phyloP scores from a whole-genome alignment of 345 rosid genomes.

The Gynandropsis gynandra region DNA sequence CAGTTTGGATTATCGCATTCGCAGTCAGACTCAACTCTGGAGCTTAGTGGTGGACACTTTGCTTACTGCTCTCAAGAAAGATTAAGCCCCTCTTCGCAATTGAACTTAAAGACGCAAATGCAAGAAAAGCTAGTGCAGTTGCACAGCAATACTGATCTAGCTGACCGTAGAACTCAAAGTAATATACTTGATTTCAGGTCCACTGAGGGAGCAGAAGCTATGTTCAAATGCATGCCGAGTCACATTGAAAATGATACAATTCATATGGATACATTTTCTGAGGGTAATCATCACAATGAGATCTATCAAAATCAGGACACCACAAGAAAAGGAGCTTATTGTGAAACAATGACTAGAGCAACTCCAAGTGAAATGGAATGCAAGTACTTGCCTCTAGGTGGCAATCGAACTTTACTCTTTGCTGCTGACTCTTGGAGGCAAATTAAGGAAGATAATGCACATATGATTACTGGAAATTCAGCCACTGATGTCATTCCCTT shows the following conservation, averaged over 20 bases:
- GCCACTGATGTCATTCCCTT: constrained; percentile 21
- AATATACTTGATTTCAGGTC: constrained; percentile 30
- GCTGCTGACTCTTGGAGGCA: constrained; percentile 23
- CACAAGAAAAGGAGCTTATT: constrained; percentile 15
- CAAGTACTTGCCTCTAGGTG: constrained; percentile 20
- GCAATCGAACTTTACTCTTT: constrained; percentile 23
- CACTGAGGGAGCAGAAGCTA: constrained; percentile 20
- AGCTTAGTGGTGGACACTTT: constrained; percentile 38
- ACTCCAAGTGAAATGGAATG: constrained; percentile 18
- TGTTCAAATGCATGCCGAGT: constrained; percentile 22
- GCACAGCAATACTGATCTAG: constrained; percentile 26
- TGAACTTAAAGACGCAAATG: constrained; percentile 32
- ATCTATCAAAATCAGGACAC: constrained; percentile 18
- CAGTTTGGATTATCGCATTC: constrained; percentile 43
- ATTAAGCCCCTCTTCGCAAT: constrained; percentile 41
- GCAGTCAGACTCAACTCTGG: constrained; percentile 58
- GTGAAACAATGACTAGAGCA: constrained; percentile 22
- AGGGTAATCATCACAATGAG: constrained; percentile 19
- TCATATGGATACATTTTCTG: constrained; percentile 18
- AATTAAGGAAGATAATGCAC: constrained; percentile 20
- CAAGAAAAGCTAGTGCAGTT: constrained; percentile 34
- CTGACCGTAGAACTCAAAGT: constrained; percentile 27
- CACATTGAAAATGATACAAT: constrained; percentile 21
- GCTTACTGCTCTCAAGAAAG: constrained; percentile 50
- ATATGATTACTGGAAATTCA: constrained; percentile 19